A percentile compares a stretch with the other conserved stretches of the same genome.
phyloP scores from a whole-genome alignment of 352 stramenopile genomes.

The Globisporangium nagaii region DNA sequence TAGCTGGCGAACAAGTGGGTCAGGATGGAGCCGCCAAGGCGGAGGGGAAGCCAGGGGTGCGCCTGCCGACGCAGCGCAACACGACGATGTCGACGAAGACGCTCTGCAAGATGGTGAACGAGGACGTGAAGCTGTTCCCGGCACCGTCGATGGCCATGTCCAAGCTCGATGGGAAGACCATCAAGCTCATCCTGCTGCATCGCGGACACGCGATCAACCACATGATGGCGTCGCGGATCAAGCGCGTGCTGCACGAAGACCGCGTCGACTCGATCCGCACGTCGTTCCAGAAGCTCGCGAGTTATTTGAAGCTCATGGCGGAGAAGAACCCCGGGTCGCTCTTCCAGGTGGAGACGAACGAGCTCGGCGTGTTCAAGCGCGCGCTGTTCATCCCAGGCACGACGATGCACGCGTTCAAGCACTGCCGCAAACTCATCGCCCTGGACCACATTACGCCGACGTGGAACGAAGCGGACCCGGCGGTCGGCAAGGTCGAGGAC shows the following conservation, averaged over 20 bases:
- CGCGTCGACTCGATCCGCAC: conserved; percentile 45
- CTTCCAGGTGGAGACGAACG: conserved; percentile 43
- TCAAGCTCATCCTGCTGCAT: conserved; percentile 61
- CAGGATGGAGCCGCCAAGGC: neutral
- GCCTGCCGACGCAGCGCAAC: conserved; percentile 47
- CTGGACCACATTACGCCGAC: conserved; percentile 48
- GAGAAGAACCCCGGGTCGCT: conserved; percentile 65
- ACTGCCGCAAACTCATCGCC: conserved; percentile 56
- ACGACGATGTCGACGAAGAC: conserved; percentile 78
- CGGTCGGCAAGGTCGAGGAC: conserved; percentile 35
- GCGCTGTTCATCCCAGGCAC: conserved; percentile 55
- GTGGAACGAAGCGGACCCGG: conserved; percentile 30
- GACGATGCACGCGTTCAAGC: conserved; percentile 43
- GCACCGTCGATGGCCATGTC: conserved; percentile 51
- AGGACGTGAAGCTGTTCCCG: conserved; percentile 61
- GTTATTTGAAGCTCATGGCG: conserved; percentile 56
- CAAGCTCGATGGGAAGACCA: conserved; percentile 70
- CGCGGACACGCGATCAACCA: conserved; percentile 75
- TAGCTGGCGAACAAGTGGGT: too few relatives aligned
- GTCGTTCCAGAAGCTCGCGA: conserved; percentile 63
- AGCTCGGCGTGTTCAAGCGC: conserved; percentile 51
- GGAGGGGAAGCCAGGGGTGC: neutral
- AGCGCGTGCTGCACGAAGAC: conserved; percentile 59
- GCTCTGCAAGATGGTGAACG: conserved; percentile 66
- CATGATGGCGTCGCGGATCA: conserved; percentile 83